Base-by-base conservation (phyloP, 2,329 filamentous ascomycete species). In the Fusarium luffae region DNA sequence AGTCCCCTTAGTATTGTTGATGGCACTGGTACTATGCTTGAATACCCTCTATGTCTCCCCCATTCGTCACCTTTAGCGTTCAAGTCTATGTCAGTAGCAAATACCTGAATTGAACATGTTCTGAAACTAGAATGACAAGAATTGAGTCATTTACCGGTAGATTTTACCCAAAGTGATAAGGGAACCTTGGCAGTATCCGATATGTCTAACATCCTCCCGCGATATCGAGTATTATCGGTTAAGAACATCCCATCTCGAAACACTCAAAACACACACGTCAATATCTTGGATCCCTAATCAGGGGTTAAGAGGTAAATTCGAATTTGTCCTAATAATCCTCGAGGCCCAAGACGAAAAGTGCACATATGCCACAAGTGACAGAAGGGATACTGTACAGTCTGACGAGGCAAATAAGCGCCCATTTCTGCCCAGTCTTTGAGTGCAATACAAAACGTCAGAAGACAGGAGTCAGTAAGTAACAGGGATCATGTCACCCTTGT, bases 361-460 rank as follows among this genome's bases (percentile, higher is more conserved):
- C 16, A 46, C 46, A 19, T 8, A 11, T 23, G 9, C 23, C 21
- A 51, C 34, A 51, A 42, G 40, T 51, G 63, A 47, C 63, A 48
- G 46, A 62, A 56, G 34, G 19, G 49, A 28, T 18, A 27, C 32
- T 19, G 16, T 28, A 28, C 9, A 52, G 21, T 21, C 47, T 34
- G 27, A 55, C 28, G 44, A 63, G 63, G 55, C 34, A 62, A 66
- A 63, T 66, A 67, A 67, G 63, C 63, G 63, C 63, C 56, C 44
- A 48, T 50, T 13, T 48, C 54, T 44, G 18, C 49, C 21, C 40
- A 55, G 56, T 40, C 25, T 47, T 37, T 37, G 18, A 60, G 41
- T 43, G 47, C 44, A 41, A 18, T 37, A 25, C 21, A 37, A 32
- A 23, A 14, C 27, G 49, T 25, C 34, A 19, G 14, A 41, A 27